Base-by-base conservation (phyloP, 75 land plant genomes). In the Chamaecyparis obtusa region DNA sequence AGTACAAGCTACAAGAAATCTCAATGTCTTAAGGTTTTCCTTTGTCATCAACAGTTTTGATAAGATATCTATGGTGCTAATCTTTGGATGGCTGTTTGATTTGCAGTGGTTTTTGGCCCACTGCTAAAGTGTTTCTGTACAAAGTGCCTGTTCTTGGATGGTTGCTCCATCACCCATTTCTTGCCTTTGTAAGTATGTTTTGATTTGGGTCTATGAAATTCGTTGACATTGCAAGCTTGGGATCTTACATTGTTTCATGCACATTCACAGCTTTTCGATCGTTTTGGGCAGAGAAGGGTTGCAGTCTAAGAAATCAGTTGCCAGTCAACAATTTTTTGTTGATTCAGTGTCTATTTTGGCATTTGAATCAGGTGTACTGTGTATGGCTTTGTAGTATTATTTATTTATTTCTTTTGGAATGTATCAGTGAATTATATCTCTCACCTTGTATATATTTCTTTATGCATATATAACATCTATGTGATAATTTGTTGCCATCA, bases 71-170 rank as follows among this genome's bases (percentile, higher is more conserved):
- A 36, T 36, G 60, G 15, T 56, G n/a, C 16, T 91, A 83, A 35
- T 78, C 74, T 80, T 24, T 77, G 43, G 9, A 10, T 41, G 33
- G 71, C 11, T 60, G 30, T 69, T 19, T 69, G 33, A 67, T 43
- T 37, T 90, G 90, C 90, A 95, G 96, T 90, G 94, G 94, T 17
- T 94, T 92, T 86, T 89, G 92, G 91, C 95, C 97, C 21, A 92
- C 96, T 39, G 83, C 90, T 9, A 89, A 89, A 85, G 93, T 81
- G 2, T 92, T 95, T 72, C 90, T 95, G 54, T 91, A 74, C 87
- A 93, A 95, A 83, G 92, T 95, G 87, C 97, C 97, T 33, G 95
- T 94, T 49, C 56, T 95, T 21, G 97, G 97, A 85, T 94, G 92
- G 93, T 72, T 95, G 32, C 75, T 95, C 39, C 92, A 93, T 37